Conservation (phyloP, 495 filamentous ascomycete genomes). For the Tuber brumale region DNA sequence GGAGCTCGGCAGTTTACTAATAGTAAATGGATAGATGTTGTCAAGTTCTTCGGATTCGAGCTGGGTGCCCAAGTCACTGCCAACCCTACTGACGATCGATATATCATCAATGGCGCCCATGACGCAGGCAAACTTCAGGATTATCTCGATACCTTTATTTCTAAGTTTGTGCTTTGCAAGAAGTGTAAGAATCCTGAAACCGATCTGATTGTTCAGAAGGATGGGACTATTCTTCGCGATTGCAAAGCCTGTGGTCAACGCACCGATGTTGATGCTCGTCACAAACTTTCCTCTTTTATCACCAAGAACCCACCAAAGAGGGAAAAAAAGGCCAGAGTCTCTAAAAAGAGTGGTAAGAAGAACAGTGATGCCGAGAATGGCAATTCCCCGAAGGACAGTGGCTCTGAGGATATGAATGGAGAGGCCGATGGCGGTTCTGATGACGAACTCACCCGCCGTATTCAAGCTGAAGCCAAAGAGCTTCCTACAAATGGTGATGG, state of each 20-base stretch:
- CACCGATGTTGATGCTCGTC: slow-evolving; percentile 78
- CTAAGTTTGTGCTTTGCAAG: slow-evolving; percentile 97
- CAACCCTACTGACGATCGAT: slow-evolving; percentile 93
- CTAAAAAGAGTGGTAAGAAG: slow-evolving; percentile 69
- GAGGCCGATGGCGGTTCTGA: slow-evolving; percentile 75
- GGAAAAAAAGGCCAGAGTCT: slow-evolving; percentile 87
- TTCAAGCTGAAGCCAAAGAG: slow-evolving; percentile 72
- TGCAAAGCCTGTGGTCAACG: slow-evolving; percentile 98
- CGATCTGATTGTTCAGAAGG: slow-evolving; percentile 78
- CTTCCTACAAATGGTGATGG: slow-evolving; percentile 52
- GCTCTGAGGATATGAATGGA: slow-evolving; percentile 65
- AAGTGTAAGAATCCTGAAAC: slow-evolving; percentile 99
- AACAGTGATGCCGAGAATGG: slow-evolving; percentile 54
- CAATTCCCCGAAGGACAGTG: slow-evolving; percentile 63
- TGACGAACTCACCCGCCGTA: slow-evolving; percentile 83
- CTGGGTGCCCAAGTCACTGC: slow-evolving; percentile 97
- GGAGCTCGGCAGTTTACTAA: slow-evolving; percentile 10
- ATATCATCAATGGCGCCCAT: slow-evolving; percentile 99
- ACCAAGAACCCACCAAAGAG: slow-evolving; percentile 92
- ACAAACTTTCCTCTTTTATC: slow-evolving; percentile 96
- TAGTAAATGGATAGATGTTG: slow-evolving; percentile 56
- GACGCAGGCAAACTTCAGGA: slow-evolving; percentile 94
- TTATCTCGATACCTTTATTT: slow-evolving; percentile 95
- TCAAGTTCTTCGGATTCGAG: slow-evolving; percentile 99
- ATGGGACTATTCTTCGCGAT: slow-evolving; percentile 81